Base-by-base conservation (phyloP, 202 grass and related monocot species). In the Thinopyrum obtusiflorum region DNA sequence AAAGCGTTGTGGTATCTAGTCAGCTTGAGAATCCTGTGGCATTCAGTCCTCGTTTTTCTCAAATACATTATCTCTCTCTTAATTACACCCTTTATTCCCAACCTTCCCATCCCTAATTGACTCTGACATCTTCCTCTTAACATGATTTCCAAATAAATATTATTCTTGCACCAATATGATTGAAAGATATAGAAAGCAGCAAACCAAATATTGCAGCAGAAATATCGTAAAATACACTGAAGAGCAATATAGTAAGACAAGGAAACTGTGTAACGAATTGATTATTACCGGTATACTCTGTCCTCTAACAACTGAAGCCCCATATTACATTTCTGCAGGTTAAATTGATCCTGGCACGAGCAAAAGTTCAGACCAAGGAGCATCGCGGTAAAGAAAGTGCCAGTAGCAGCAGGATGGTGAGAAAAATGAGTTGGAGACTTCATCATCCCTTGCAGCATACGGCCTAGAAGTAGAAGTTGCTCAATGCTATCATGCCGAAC, bases 381-480 rank as follows among this genome's bases (percentile, higher is more conserved):
- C 97, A 98, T 96, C 40, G 88, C 92, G 69, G 97, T 98, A 84
- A 98, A 98, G 82, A 98, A 98, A 63, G 97, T 92, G 73, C 97
- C 93, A 20, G 93, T 89, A 79, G 97, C 97, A 69, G 88, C 97
- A 46, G 97, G 97, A 91, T 98, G 97, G 64, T 17, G 88, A 95
- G 97, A 98, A 89, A 98, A 98, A 84, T 94, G 91, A 72, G 68
- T 60, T 74, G 93, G 87, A 66, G 92, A 98, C 83, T 94, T 98
- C 97, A 98, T 98, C 33, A 85, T 98, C 86, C 97, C 97, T 91
- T 98, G 97, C 84, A 98, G 81, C 91, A 98, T 87, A 65, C 97
- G 92, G 68, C 91, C 92, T 72, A 98, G 78, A 89, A 98, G 97
- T 77, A 98, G 83, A 86, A 98, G 91, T 85, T 98, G 97, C 76